Evolutionary conservation across 768 basidiomycete genomes (phyloP).

Genomic region (Gautieria morchelliformis): DNA sequence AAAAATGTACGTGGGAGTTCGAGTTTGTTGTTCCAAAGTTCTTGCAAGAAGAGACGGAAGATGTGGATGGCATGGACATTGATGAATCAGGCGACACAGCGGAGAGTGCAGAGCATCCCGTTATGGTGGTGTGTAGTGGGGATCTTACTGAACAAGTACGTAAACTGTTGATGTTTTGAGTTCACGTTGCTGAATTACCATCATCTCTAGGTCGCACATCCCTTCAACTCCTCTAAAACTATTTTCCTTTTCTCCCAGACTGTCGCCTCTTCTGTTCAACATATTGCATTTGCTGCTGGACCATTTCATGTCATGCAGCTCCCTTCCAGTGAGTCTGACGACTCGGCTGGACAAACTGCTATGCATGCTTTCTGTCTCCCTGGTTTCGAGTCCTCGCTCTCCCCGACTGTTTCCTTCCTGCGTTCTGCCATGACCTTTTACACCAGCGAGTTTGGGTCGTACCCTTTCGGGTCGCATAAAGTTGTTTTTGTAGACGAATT

Average conservation of each 20-base stretch:
- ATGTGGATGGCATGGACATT: conserved; percentile 26
- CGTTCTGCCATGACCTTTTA: conserved; percentile 90
- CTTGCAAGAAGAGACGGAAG: conserved; percentile 50
- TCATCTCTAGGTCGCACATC: conserved; percentile 70
- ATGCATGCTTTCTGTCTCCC: conserved; percentile 93
- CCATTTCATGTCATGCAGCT: conserved; percentile 79
- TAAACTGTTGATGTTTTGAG: conserved; percentile 5
- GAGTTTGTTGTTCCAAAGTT: conserved; percentile 89
- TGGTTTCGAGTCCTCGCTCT: conserved; percentile 67
- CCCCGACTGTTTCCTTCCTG: conserved; percentile 63
- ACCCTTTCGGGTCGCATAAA: conserved; percentile 93
- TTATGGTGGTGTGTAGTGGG: conserved; percentile 88
- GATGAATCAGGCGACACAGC: conserved; percentile 33
- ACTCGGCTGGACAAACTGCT: conserved; percentile 52
- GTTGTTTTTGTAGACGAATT: conserved; percentile 89
- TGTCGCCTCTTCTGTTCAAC: conserved; percentile 86
- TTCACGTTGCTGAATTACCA: conserved; percentile 4
- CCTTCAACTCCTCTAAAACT: conserved; percentile 85
- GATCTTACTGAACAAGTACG: conserved; percentile 88
- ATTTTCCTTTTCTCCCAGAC: conserved; percentile 90
- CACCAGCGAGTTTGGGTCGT: conserved; percentile 85
- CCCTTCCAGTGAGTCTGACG: conserved; percentile 50
- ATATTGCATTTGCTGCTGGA: conserved; percentile 91
- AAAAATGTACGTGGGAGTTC: conserved; percentile 97
- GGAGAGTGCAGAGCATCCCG: conserved; percentile 52